These are phyloP conservation scores for Agarophyton chilense DNA, from an alignment of 23 red algal species.

Conservation along the genomic window DNA sequence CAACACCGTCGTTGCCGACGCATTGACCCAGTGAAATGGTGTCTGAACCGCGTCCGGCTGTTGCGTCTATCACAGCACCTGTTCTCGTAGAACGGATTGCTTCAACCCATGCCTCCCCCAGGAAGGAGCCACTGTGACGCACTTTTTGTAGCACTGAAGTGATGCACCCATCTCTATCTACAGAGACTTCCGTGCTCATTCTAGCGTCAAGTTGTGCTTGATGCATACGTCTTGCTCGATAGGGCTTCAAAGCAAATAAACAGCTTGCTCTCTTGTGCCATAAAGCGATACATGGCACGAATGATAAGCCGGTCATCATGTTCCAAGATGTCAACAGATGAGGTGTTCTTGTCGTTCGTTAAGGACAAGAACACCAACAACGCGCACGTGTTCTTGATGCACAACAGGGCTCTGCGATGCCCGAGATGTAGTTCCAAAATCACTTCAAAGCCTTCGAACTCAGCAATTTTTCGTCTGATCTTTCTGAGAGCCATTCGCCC, in stretches of 20 bases:
- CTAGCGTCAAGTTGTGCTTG: background rate
- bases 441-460: background rate
- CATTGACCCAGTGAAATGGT: slow-evolving; percentile 38
- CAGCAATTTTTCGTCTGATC: background rate
- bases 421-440: too few species aligned
- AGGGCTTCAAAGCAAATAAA: background rate
- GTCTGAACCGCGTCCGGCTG: slow-evolving; percentile 64
- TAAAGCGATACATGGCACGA: background rate
- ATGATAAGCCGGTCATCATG: background rate
- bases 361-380: too few species aligned
- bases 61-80: slow-evolving; percentile 44
- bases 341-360: too few species aligned
- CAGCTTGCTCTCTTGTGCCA: background rate
- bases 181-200: background rate
- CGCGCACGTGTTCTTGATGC: too few species aligned
- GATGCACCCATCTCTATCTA: background rate
- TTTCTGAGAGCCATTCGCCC: too few species aligned
- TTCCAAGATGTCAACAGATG: background rate
- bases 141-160: background rate
- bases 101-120: slow-evolving; percentile 15
- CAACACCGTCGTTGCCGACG: slow-evolving; percentile 7
- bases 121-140: slow-evolving; percentile 35
- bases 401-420: too few species aligned
- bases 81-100: slow-evolving; percentile 10
- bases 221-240: background rate